Conservation (phyloP, 2,329 filamentous ascomycete species). For the Lachnellula arida region DNA sequence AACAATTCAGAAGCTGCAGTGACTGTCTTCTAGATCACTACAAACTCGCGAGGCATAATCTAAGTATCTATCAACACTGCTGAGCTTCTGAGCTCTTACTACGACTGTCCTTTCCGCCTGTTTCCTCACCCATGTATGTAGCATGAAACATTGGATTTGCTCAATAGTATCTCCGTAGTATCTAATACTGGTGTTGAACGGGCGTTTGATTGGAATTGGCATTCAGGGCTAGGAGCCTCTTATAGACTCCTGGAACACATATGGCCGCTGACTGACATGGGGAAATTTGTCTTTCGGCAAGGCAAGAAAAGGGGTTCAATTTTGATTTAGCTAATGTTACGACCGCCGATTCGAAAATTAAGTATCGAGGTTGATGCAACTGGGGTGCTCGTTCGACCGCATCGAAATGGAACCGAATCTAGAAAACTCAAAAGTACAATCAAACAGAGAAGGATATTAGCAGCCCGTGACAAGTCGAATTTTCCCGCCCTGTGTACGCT, state of each 20-base stretch:
- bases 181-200: too few relatives aligned
- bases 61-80: too few relatives aligned
- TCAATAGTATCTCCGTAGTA: too few relatives aligned
- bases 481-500: slow-evolving; percentile 25
- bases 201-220: too few relatives aligned
- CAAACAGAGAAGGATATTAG: slow-evolving; percentile 28
- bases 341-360: slow-evolving; percentile 8
- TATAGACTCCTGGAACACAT: not conserved
- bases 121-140: too few relatives aligned
- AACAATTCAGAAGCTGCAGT: too few relatives aligned
- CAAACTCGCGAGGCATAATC: too few relatives aligned
- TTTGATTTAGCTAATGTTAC: slow-evolving; percentile 14
- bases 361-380: not conserved
- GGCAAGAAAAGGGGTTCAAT: not conserved
- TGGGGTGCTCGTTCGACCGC: slow-evolving; percentile 5
- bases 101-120: too few relatives aligned
- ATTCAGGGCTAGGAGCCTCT: too few relatives aligned
- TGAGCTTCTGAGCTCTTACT: too few relatives aligned
- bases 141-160: too few relatives aligned
- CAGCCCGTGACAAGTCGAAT: slow-evolving; percentile 21
- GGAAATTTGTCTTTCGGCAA: not conserved
- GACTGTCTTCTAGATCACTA: too few relatives aligned
- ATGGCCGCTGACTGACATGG: not conserved
- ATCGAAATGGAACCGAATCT: slow-evolving; percentile 28
- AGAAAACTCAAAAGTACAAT: slow-evolving; percentile 31